Percentiles rank a stretch among this genome's conserved stretches.
These are phyloP conservation scores for Hymenoscyphus occultus DNA, from an alignment of 2,329 filamentous ascomycete species.

Conservation along the genomic window DNA sequence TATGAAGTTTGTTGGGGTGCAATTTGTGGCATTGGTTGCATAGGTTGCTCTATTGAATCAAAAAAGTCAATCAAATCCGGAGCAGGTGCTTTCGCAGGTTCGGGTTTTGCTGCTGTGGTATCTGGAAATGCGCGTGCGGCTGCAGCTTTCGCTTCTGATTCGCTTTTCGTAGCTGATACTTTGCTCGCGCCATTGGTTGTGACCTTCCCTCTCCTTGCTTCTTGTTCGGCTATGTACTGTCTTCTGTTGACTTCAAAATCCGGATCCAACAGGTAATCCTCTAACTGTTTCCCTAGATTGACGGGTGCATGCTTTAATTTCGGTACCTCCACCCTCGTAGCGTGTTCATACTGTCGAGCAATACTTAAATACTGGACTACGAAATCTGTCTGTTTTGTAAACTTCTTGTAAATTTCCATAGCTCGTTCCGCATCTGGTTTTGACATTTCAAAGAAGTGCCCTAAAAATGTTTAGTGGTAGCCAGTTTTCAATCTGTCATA, in stretches of 20 bases:
- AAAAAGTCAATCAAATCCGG: slow-evolving; percentile 92
- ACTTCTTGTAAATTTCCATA: slow-evolving; percentile 86
- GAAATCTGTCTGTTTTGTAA: slow-evolving; percentile 86
- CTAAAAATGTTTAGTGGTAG: slow-evolving; percentile 43
- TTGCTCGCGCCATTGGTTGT: slow-evolving; percentile 40
- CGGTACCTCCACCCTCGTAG: slow-evolving; percentile 89
- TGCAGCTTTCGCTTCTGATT: slow-evolving; percentile 32
- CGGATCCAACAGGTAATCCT: slow-evolving; percentile 90
- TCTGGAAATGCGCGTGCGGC: slow-evolving; percentile 33
- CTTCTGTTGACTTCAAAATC: slow-evolving; percentile 92
- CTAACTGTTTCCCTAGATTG: slow-evolving; percentile 81
- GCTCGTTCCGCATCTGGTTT: slow-evolving; percentile 89
- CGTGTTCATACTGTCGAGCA: slow-evolving; percentile 86
- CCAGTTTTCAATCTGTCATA: neutral
- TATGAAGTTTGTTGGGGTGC: slow-evolving; percentile 35
- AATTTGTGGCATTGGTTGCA: slow-evolving; percentile 63
- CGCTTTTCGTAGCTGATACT: slow-evolving; percentile 38
- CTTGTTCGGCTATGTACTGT: slow-evolving; percentile 87
- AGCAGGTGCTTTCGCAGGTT: slow-evolving; percentile 58
- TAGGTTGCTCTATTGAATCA: slow-evolving; percentile 78
- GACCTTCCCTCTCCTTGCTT: slow-evolving; percentile 49
- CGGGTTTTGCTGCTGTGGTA: slow-evolving; percentile 41
- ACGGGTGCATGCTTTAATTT: slow-evolving; percentile 97
- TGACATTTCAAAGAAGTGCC: slow-evolving; percentile 98
- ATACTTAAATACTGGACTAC: slow-evolving; percentile 88